phyloP scores from a whole-genome alignment of 2,329 filamentous ascomycete species.

The Harringtonia aguacate region DNA sequence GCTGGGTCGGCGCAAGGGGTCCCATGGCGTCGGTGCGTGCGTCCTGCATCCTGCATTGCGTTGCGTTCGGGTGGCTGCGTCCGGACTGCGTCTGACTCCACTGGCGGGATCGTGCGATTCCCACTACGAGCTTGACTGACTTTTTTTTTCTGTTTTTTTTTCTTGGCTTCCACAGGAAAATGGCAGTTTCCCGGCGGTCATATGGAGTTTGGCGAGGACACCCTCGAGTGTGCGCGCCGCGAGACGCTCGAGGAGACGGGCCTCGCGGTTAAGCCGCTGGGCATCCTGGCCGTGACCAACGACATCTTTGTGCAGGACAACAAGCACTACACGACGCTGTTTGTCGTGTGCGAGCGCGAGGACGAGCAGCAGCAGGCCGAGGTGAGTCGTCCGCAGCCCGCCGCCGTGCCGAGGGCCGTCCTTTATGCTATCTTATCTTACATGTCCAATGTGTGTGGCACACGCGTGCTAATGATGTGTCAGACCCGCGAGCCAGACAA shows the following conservation, averaged over 20 bases:
- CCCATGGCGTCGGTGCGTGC: conserved; percentile 35
- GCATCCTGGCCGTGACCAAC: conserved; percentile 53
- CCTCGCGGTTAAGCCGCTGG: conserved; percentile 39
- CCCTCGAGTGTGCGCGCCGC: conserved; percentile 50
- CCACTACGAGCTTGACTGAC: not conserved
- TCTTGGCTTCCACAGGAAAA: conserved; percentile 9
- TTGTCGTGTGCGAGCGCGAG: conserved; percentile 43
- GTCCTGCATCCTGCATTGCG: not conserved
- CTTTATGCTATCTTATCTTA: no score
- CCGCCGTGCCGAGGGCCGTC: no score
- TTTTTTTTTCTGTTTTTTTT: not conserved
- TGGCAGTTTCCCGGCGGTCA: conserved; percentile 66
- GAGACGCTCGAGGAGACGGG: conserved; percentile 65
- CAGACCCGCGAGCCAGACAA: conserved; percentile 38
- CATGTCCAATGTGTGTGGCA: no score
- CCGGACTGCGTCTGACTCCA: no score
- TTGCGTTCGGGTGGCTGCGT: not conserved
- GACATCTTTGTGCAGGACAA: conserved; percentile 46
- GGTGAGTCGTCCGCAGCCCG: no score
- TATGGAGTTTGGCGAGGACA: conserved; percentile 57
- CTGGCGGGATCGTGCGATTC: no score
- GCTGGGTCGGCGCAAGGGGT: conserved; percentile 34
- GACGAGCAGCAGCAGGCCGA: conserved; percentile 37
- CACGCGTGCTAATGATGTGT: not conserved
- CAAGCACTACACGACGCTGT: conserved; percentile 69